A percentile compares a stretch with the other conserved stretches of the same genome.
phyloP scores from a whole-genome alignment of 2,329 filamentous ascomycete species.

The Pseudogymnoascus sp. region DNA sequence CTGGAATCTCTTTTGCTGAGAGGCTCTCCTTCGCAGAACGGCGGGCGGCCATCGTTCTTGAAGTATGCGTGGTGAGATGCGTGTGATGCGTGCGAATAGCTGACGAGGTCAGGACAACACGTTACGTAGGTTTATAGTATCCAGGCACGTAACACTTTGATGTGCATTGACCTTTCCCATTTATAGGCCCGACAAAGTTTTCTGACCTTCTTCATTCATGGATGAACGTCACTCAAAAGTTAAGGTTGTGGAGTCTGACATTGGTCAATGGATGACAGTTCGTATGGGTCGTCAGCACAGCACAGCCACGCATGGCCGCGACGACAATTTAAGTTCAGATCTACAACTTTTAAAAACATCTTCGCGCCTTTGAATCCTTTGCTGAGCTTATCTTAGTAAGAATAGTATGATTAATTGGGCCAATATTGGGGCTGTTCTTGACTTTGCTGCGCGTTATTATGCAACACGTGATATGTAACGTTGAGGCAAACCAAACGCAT shows the following conservation, averaged over 20 bases:
- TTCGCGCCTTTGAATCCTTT: neutral
- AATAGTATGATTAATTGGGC: neutral
- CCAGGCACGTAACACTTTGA: neutral
- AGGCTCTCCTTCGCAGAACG: neutral
- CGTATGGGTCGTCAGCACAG: neutral
- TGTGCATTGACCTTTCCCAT: neutral
- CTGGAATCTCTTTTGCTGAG: neutral
- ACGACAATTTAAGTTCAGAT: neutral
- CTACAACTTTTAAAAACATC: neutral
- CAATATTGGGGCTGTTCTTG: neutral
- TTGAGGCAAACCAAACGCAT: neutral
- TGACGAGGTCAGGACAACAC: neutral
- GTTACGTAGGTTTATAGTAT: conserved; percentile 3
- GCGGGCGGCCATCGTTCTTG: neutral
- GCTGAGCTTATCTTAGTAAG: neutral
- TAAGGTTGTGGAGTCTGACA: neutral
- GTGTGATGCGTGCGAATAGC: neutral
- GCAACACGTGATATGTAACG: neutral
- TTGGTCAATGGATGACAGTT: neutral
- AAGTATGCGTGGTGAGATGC: neutral
- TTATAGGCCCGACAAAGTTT: neutral
- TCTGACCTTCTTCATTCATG: neutral
- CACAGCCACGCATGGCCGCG: neutral
- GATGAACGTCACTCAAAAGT: neutral
- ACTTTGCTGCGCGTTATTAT: no score